Percentiles rank a stretch among this genome's conserved stretches.
Evolutionary conservation across 2,329 filamentous ascomycete genomes (phyloP).

Genomic region (Paecilomyces sp.): DNA sequence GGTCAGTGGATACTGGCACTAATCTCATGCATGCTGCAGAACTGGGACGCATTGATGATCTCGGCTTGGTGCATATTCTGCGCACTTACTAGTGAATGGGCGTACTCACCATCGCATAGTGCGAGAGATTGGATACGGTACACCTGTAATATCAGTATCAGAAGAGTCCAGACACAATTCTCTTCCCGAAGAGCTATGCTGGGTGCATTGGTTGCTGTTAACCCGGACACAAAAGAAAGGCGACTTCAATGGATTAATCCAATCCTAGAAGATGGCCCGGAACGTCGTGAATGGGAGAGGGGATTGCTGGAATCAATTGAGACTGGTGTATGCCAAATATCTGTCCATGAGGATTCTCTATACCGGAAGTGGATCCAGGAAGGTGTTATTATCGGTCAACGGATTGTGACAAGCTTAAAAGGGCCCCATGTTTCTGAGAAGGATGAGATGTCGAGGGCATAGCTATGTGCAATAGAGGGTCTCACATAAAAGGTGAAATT

Average conservation of each 20-base stretch:
- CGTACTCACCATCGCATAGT: background rate
- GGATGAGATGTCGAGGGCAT: too few species aligned
- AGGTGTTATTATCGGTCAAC: too few species aligned
- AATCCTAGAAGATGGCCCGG: background rate
- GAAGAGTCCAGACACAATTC: background rate
- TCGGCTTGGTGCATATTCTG: background rate
- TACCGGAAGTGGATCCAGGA: background rate
- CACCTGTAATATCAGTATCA: background rate
- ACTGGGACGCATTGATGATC: background rate
- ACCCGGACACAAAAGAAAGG: background rate
- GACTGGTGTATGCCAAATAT: background rate
- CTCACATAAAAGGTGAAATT: too few species aligned
- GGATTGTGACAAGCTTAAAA: background rate
- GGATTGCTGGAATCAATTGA: background rate
- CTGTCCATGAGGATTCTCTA: background rate
- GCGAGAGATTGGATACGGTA: background rate
- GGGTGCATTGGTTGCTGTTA: background rate
- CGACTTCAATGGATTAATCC: background rate
- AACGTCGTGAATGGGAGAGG: background rate
- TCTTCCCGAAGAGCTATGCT: background rate
- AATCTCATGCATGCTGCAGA: background rate
- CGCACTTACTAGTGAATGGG: background rate
- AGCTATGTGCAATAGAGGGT: too few species aligned
- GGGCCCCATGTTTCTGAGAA: background rate
- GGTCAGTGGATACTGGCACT: background rate